Conservation (phyloP, 306 rosid species). For the Cucumis hystrix region DNA sequence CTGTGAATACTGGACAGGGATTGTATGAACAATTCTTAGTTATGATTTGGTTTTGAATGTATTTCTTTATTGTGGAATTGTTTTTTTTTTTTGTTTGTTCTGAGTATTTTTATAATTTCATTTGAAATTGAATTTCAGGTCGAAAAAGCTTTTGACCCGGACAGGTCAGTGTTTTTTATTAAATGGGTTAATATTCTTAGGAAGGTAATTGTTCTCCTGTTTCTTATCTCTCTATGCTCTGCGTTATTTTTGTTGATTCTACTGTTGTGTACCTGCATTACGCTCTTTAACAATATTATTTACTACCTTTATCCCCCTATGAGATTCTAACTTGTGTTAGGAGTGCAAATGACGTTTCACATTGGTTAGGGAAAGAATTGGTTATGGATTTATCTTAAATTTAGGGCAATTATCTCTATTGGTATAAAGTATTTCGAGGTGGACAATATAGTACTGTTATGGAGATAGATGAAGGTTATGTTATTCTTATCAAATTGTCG, state of each 20-base stretch:
- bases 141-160: conserved; percentile 44
- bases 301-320: neutral
- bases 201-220: conserved; percentile 34
- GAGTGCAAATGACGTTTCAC: too few species aligned
- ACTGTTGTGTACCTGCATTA: neutral
- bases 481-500: neutral
- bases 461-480: too few species aligned
- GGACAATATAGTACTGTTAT: too few species aligned
- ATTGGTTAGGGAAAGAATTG: too few species aligned
- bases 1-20: neutral
- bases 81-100: neutral
- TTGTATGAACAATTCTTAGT: neutral
- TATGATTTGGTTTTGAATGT: neutral
- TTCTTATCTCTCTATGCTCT: neutral
- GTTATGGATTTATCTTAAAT: too few species aligned
- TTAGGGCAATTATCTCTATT: too few species aligned
- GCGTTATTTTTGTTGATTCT: neutral
- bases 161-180: conserved; percentile 87
- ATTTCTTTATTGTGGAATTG: neutral
- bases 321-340: too few species aligned
- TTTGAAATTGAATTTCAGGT: conserved; percentile 23
- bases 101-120: neutral
- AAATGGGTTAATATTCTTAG: conserved; percentile 79
- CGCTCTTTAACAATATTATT: neutral
- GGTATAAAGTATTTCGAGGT: too few species aligned